phyloP scores from a whole-genome alignment of 352 stramenopile species.

The Globisporangium nagaii region DNA sequence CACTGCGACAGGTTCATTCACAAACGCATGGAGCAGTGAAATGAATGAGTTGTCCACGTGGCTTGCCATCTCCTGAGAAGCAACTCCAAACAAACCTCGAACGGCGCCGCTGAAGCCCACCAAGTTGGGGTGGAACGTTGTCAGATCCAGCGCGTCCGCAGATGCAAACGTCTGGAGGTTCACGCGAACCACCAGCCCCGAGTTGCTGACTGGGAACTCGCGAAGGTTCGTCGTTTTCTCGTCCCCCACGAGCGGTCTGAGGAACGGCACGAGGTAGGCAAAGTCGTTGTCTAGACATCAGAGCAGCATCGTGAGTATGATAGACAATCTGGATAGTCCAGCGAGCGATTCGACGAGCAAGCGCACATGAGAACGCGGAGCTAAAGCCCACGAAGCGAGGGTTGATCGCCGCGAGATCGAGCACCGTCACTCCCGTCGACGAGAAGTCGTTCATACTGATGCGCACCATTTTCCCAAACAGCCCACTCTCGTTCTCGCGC shows the following conservation, averaged over 20 bases:
- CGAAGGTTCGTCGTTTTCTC: constrained; percentile 58
- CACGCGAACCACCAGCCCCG: constrained; percentile 52
- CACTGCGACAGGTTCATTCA: constrained; percentile 27
- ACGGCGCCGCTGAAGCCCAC: constrained; percentile 66
- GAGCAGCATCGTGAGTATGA: no score
- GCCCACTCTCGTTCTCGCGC: constrained; percentile 40
- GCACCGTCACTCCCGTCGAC: constrained; percentile 26
- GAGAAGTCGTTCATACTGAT: constrained; percentile 45
- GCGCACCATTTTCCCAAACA: constrained; percentile 61
- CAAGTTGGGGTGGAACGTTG: constrained; percentile 32
- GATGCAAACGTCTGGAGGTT: constrained; percentile 44
- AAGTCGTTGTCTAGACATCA: constrained; percentile 39
- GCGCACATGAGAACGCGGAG: constrained; percentile 52
- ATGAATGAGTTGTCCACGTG: no score
- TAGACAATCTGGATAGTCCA: no score
- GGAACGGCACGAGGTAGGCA: constrained; percentile 60
- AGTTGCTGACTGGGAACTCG: constrained; percentile 66
- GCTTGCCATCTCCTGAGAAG: no score
- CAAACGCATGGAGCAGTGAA: no score
- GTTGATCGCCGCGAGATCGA: constrained; percentile 49
- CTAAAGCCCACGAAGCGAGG: constrained; percentile 62
- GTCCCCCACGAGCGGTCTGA: constrained; percentile 29
- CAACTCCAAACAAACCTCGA: constrained; percentile 19
- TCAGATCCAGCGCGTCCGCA: constrained; percentile 47
- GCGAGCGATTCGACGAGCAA: no score